Evolutionary conservation across 179 eudicot species (phyloP).

Genomic region (Camellia oleifera): DNA sequence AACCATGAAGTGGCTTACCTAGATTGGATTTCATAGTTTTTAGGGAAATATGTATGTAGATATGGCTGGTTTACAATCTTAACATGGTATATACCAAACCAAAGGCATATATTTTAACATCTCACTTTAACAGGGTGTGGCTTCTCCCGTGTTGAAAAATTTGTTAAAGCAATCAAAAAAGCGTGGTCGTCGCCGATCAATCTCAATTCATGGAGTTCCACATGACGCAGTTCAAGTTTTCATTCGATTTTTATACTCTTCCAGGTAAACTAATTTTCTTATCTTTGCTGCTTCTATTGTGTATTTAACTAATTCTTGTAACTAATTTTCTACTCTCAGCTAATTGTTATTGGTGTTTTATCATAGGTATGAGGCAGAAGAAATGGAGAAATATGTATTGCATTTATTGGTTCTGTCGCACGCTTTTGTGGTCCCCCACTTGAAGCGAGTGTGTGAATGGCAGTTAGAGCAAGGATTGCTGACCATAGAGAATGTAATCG

Average conservation of each 20-base stretch:
- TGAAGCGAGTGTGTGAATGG: slow-evolving; percentile 63
- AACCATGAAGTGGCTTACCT: too few relatives aligned
- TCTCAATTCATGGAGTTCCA: slow-evolving; percentile 77
- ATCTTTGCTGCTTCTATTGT: not conserved
- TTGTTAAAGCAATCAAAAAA: slow-evolving; percentile 57
- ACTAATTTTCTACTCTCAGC: too few relatives aligned
- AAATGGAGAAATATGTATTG: slow-evolving; percentile 54
- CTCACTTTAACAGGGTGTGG: slow-evolving; percentile 50
- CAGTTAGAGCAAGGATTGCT: slow-evolving; percentile 57
- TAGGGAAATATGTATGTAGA: too few relatives aligned
- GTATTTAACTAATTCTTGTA: not conserved
- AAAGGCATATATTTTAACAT: too few relatives aligned
- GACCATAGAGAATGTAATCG: slow-evolving; percentile 57
- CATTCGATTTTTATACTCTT: slow-evolving; percentile 75
- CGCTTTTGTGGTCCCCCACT: slow-evolving; percentile 60
- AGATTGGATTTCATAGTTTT: too few relatives aligned
- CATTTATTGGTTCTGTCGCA: slow-evolving; percentile 80
- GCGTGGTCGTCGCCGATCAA: slow-evolving; percentile 35
- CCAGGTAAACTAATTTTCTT: slow-evolving; percentile 48
- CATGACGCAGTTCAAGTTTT: slow-evolving; percentile 80
- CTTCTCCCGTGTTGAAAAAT: slow-evolving; percentile 73
- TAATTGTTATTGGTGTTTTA: slow-evolving; percentile 6
- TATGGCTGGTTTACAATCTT: too few relatives aligned
- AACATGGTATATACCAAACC: too few relatives aligned
- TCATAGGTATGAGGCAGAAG: slow-evolving; percentile 60